Evolutionary conservation across 192 early-diverging fungal genomes (phyloP).

Genomic region (Chytriomyces sp.): DNA sequence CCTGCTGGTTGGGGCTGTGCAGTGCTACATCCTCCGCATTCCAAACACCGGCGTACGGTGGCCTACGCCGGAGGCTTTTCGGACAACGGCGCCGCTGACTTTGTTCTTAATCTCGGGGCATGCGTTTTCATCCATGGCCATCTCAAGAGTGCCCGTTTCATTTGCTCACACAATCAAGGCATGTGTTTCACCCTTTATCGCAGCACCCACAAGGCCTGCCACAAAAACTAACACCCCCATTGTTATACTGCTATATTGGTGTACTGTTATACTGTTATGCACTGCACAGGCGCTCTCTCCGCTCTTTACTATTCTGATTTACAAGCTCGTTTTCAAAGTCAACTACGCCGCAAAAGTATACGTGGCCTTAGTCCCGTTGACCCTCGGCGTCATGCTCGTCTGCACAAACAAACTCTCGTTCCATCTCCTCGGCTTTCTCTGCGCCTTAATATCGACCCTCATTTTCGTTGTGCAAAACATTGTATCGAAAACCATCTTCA

Average conservation of each 20-base stretch:
- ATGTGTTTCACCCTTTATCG: conserved; percentile 9
- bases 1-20: conserved; percentile 30
- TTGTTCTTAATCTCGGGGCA: conserved; percentile 86
- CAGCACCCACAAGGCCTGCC: background rate
- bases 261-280: background rate
- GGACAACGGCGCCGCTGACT: conserved; percentile 70
- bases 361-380: conserved; percentile 76
- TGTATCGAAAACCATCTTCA: conserved; percentile 79
- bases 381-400: conserved; percentile 85
- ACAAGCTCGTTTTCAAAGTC: conserved; percentile 71
- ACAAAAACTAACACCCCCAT: too few relatives aligned
- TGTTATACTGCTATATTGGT: background rate
- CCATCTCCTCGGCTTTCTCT: conserved; percentile 74
- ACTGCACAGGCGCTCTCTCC: conserved; percentile 72
- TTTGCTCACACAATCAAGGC: conserved; percentile 93
- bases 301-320: conserved; percentile 82
- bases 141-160: conserved; percentile 77
- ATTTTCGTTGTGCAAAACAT: conserved; percentile 91
- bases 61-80: conserved; percentile 60
- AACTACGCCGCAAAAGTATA: conserved; percentile 77
- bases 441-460: conserved; percentile 74
- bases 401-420: conserved; percentile 74
- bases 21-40: conserved; percentile 32
- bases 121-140: conserved; percentile 76
- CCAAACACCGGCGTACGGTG: conserved; percentile 59